Conservation (phyloP, 2,329 filamentous ascomycete genomes). For the Podosphaera aphanis region DNA sequence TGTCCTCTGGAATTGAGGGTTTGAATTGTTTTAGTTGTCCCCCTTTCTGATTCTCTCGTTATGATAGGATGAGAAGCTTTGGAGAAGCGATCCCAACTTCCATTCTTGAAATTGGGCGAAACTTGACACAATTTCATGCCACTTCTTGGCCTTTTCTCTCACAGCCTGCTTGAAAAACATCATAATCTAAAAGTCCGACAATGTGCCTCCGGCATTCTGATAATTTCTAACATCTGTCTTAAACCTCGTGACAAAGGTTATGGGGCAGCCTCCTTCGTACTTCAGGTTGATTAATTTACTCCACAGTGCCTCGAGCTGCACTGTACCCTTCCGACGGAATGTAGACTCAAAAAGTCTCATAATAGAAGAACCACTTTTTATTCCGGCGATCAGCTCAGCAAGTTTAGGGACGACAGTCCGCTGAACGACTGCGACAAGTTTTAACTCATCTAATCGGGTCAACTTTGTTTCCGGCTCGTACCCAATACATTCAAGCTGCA, state of each 20-base stretch:
- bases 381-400: background rate
- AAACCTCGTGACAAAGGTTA: background rate
- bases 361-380: slow-evolving; percentile 1
- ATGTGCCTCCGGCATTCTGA: background rate
- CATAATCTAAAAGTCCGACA: background rate
- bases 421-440: background rate
- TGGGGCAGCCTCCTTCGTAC: background rate
- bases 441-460: background rate
- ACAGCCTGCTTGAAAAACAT: slow-evolving; percentile 1
- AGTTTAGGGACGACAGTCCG: background rate
- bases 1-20: too few species aligned
- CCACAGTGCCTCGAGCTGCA: slow-evolving; percentile 1
- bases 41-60: background rate
- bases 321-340: background rate
- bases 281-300: background rate
- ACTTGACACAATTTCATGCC: background rate
- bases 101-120: background rate
- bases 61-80: background rate
- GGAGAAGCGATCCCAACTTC: background rate
- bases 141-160: background rate
- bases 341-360: background rate
- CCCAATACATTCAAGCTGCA: slow-evolving; percentile 1
- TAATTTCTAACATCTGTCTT: background rate
- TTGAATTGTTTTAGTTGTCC: background rate
- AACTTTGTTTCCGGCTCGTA: background rate